Base-by-base conservation (phyloP, 2,329 filamentous ascomycete genomes). In the Balansia obtecta region DNA sequence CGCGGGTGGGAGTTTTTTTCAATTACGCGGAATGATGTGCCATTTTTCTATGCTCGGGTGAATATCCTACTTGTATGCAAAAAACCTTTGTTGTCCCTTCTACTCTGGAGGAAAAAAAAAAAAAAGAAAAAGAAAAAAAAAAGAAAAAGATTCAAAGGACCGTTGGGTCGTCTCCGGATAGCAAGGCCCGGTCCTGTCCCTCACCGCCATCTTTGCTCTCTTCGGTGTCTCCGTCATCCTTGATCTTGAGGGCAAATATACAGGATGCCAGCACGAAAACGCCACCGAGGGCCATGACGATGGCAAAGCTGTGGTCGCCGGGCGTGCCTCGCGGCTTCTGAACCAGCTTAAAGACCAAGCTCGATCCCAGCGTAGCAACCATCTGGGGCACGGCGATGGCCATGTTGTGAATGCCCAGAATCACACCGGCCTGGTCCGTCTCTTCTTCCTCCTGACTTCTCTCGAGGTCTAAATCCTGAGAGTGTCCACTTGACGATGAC, bases 371-470 rank as follows among this genome's bases (percentile, higher is more conserved):
- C 6, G 89, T 96, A 11, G 91, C 89, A 50, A 96, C 76, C 53
- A 96, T 90, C 64, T 97, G 91, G 1, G 91, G 91, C 5, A 88
- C 83, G 1, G 90, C 88, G 57, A 97, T 86, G 15, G 90, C 85
- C 69, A 97, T 91, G 65, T 97, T 97, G 72, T 97, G 91, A 50
- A 97, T 89, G 9, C 91, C 91, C 2, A 97, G 76, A 43, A 97
- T 88, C 40, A 96, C 86, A 41, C 91, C 89, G 4, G 89, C 88
- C 63, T 93, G 85, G 60, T 90, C 86, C 2, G 79, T 73, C 39
- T 79, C 75, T 27, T 79, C 75, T 27, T 79, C 74, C 2, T 76
- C 74, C n/a, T 75, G 77, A 4, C 41, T 16, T 11, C 33, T 38
- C 41, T 51, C 51, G 16, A 62, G 56, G 30, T 66, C 54, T 11